Percentiles rank a stretch among this genome's conserved stretches.
Conservation (phyloP, 345 rosid genomes). For the Corchorus capsularis region DNA sequence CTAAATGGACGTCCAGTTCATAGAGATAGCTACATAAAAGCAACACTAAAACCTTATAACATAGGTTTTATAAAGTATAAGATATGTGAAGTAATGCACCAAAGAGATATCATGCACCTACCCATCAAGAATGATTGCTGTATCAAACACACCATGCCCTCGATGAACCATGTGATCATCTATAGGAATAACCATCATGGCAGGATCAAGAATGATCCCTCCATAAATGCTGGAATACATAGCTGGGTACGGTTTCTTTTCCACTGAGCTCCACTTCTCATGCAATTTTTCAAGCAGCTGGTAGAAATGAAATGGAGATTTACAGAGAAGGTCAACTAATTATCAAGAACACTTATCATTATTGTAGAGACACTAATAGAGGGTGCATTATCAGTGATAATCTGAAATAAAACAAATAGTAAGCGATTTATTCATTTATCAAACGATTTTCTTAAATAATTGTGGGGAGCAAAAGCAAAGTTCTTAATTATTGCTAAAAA, state of each 20-base stretch:
- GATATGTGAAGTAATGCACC: neutral
- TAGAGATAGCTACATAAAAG: constrained; percentile 49
- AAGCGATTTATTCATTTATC: neutral
- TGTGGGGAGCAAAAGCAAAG: neutral
- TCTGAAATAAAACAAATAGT: neutral
- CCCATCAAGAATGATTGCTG: constrained; percentile 66
- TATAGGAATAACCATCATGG: constrained; percentile 69
- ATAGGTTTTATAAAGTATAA: neutral
- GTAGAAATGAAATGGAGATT: constrained; percentile 6
- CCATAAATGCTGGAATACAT: constrained; percentile 72
- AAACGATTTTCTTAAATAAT: neutral
- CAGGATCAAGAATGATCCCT: constrained; percentile 68
- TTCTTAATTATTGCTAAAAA: neutral
- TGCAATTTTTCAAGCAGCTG: constrained; percentile 64
- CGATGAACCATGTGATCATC: constrained; percentile 86
- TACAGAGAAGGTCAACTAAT: constrained; percentile 3
- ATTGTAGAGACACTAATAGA: neutral
- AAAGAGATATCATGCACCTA: constrained; percentile 25
- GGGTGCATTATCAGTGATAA: neutral
- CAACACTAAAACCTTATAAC: neutral
- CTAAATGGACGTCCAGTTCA: constrained; percentile 66
- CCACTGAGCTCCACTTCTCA: constrained; percentile 56
- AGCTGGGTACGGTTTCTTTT: constrained; percentile 61
- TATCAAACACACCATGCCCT: constrained; percentile 76
- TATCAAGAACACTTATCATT: neutral